phyloP scores from a whole-genome alignment of 208 protist species.

The Leishmania braziliensis region DNA sequence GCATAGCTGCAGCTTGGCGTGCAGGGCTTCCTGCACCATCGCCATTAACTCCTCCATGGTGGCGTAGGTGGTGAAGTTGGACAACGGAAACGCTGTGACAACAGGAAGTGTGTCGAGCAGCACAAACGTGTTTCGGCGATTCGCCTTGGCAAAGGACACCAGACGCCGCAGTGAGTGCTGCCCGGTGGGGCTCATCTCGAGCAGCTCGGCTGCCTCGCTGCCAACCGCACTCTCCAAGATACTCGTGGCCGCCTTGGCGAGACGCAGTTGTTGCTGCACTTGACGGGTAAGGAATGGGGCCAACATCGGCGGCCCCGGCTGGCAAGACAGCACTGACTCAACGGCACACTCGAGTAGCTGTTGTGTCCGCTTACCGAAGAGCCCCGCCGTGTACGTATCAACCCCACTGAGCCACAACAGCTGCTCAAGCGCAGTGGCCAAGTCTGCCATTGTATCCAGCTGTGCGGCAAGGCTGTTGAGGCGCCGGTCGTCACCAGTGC shows the following conservation, averaged over 20 bases:
- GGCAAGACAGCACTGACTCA: conserved; percentile 21
- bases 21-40: conserved; percentile 18
- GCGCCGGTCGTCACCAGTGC: conserved; percentile 34
- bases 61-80: background rate
- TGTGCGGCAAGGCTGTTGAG: conserved; percentile 59
- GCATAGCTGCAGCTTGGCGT: conserved; percentile 6
- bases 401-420: conserved; percentile 50
- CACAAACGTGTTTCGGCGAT: conserved; percentile 24
- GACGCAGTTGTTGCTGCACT: conserved; percentile 22
- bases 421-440: conserved; percentile 49
- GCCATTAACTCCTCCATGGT: conserved; percentile 22
- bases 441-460: conserved; percentile 45
- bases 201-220: conserved; percentile 3
- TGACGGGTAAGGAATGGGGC: conserved; percentile 31
- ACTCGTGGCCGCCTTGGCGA: conserved; percentile 19
- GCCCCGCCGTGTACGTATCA: conserved; percentile 35
- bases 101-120: conserved; percentile 20
- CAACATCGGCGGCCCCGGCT: conserved; percentile 31
- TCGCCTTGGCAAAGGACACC: conserved; percentile 27
- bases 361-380: conserved; percentile 36
- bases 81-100: conserved; percentile 20
- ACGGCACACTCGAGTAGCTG: conserved; percentile 41
- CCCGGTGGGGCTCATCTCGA: conserved; percentile 14
- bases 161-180: conserved; percentile 33
- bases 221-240: conserved; percentile 15